A percentile compares a stretch with the other conserved stretches of the same genome.
Conservation (phyloP, 1,139 yeast genomes). For the Yamadazyma diddensiae region DNA sequence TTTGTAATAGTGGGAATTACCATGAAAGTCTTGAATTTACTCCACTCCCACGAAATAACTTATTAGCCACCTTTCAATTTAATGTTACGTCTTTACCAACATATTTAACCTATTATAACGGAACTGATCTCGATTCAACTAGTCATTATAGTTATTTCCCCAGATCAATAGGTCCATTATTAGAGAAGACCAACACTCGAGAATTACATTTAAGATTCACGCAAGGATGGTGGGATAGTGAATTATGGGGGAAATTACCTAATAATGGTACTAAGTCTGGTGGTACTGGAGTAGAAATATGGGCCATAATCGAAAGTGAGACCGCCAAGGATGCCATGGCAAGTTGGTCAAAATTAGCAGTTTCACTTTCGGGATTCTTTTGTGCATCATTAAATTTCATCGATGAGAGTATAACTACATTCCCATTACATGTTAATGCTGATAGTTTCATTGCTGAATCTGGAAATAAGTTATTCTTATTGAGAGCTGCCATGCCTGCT, state of each 20-base stretch:
- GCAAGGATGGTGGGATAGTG: constrained; percentile 95
- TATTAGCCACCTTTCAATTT: constrained; percentile 69
- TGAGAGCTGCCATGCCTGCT: constrained; percentile 88
- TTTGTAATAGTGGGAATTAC: no score
- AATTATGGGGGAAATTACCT: constrained; percentile 84
- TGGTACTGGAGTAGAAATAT: constrained; percentile 93
- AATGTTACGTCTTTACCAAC: constrained; percentile 49
- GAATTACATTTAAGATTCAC: constrained; percentile 83
- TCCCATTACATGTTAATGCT: constrained; percentile 52
- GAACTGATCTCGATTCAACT: constrained; percentile 6
- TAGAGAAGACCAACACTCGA: constrained; percentile 63
- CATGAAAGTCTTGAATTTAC: constrained; percentile 57
- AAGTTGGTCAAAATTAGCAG: constrained; percentile 71
- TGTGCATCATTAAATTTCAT: constrained; percentile 94
- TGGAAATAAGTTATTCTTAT: constrained; percentile 45
- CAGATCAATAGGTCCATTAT: constrained; percentile 72
- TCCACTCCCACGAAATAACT: constrained; percentile 69
- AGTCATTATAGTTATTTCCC: constrained; percentile 79
- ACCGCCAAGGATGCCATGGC: constrained; percentile 51
- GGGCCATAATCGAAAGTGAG: constrained; percentile 79
- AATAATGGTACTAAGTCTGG: constrained; percentile 70
- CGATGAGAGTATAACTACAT: constrained; percentile 74
- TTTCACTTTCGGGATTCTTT: constrained; percentile 83
- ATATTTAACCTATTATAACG: constrained; percentile 27
- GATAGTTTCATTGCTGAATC: constrained; percentile 21